A percentile compares a stretch with the other conserved stretches of the same genome.
Evolutionary conservation across 345 rosid species (phyloP).

Genomic region (Linum tenue): DNA sequence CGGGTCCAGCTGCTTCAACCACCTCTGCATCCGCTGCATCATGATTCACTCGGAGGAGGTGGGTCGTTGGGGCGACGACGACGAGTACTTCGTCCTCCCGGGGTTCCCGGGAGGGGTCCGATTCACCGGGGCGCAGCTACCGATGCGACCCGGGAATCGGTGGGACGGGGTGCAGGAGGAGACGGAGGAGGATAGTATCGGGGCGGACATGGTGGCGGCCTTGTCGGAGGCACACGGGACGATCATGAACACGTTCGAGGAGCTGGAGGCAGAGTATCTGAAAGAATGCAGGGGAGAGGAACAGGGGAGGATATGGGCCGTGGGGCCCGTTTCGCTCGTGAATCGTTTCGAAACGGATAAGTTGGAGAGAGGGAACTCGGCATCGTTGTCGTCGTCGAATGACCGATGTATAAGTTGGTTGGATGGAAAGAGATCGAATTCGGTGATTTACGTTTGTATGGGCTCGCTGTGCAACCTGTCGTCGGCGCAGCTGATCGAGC

Average conservation of each 20-base stretch:
- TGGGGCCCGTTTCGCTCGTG: slow-evolving; percentile 41
- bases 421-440: slow-evolving; percentile 19
- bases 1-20: neutral
- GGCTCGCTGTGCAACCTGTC: slow-evolving; percentile 31
- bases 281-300: slow-evolving; percentile 17
- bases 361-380: slow-evolving; percentile 31
- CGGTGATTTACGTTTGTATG: slow-evolving; percentile 39
- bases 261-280: slow-evolving; percentile 26
- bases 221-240: slow-evolving; percentile 21
- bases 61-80: slow-evolving; percentile 7
- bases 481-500: slow-evolving; percentile 27
- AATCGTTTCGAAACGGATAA: slow-evolving; percentile 23
- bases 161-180: neutral
- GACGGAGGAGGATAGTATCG: neutral
- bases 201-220: neutral
- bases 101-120: slow-evolving; percentile 22
- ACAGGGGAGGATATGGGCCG: slow-evolving; percentile 27
- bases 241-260: slow-evolving; percentile 31
- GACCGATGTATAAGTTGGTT: slow-evolving; percentile 34
- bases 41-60: slow-evolving; percentile 11
- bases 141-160: neutral
- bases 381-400: neutral
- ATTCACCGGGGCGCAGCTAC: slow-evolving; percentile 22
- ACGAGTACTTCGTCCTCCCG: slow-evolving; percentile 17
- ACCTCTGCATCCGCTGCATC: slow-evolving; percentile 11